Percentiles rank a stretch among this genome's conserved stretches.
Evolutionary conservation across 139 green algal species (phyloP).

Genomic region (Helicosporidium sp.): DNA sequence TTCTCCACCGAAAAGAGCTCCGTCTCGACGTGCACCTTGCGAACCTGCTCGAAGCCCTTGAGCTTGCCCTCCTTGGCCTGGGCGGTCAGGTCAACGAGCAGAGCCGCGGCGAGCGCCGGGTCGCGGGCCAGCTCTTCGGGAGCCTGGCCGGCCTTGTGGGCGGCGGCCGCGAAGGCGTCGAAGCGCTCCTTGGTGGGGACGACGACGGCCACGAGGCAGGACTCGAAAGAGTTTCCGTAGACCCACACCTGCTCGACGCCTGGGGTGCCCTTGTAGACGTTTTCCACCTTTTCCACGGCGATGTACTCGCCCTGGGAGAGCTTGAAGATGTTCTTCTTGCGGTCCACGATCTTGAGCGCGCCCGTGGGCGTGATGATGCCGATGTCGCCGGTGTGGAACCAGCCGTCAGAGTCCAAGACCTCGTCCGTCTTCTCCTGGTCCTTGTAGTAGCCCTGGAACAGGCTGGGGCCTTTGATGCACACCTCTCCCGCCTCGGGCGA

Average conservation of each 20-base stretch:
- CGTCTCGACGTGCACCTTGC: slow-evolving; percentile 31
- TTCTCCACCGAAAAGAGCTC: slow-evolving; percentile 44
- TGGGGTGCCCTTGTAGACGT: slow-evolving; percentile 58
- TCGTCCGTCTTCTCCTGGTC: slow-evolving; percentile 19
- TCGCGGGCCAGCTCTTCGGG: slow-evolving; percentile 19
- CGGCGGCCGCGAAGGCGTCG: slow-evolving; percentile 6
- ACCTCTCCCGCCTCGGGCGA: slow-evolving; percentile 39
- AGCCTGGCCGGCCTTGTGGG: background rate
- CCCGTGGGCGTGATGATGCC: slow-evolving; percentile 49
- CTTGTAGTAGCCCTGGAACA: slow-evolving; percentile 94
- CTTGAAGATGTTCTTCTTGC: slow-evolving; percentile 99
- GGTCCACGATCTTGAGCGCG: slow-evolving; percentile 76
- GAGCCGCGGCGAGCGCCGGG: slow-evolving; percentile 8
- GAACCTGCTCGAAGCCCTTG: slow-evolving; percentile 63
- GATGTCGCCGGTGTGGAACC: slow-evolving; percentile 90
- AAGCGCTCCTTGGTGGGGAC: slow-evolving; percentile 40
- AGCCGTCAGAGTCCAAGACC: slow-evolving; percentile 56
- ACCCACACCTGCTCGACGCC: slow-evolving; percentile 79
- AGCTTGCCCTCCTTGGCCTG: slow-evolving; percentile 68
- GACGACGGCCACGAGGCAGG: slow-evolving; percentile 64
- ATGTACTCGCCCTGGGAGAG: slow-evolving; percentile 89
- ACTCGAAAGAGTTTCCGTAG: slow-evolving; percentile 81
- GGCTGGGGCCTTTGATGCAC: slow-evolving; percentile 43
- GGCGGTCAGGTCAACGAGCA: slow-evolving; percentile 27
- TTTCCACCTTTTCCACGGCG: slow-evolving; percentile 87